Base-by-base conservation (phyloP, 192 early-diverging fungal genomes). In the Gonapodya prolifera region DNA sequence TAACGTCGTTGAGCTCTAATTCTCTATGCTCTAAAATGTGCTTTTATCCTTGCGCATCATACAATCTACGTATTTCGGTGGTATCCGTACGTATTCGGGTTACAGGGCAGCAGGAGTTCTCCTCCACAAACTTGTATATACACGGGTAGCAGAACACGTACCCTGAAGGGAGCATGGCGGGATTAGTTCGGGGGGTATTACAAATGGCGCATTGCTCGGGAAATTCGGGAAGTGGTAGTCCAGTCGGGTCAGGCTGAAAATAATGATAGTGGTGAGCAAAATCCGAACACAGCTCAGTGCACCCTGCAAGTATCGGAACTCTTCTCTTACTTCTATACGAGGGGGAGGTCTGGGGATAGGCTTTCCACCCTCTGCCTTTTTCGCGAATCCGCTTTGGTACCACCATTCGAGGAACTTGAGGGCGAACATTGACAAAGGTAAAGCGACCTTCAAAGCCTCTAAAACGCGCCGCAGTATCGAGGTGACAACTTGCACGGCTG, bases 361-460 rank as follows among this genome's bases (percentile, higher is more conserved):
- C 78, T 77, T 78, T 33, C 80, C 82, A 8, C 80, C 83, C 1
- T 79, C 78, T 1, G 83, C 82, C 1, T 87, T 83, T 2, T 88
- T 86, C 80, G 91, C 87, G 75, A 92, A 94, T 77, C 94, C 94
- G 16, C 91, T 92, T 33, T 90, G 86, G 81, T 95, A 94, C 95
- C 95, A 98, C 96, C 96, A 98, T 83, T 97, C 96, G 76, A 96
- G 80, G 80, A 98, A 98, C 76, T 92, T 92, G 84, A 92, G 96
- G 81, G 94, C 92, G 84, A 98, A 96, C 28, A 98, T 93, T 0
- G 92, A 91, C 86, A 95, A 88, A 30, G 95, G 96, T 75, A 98
- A 82, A 18, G 92, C 77, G 0, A 90, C 88, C 77, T 92, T 91
- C 35, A 95, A 86, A 78, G 92, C 84, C 33, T 94, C 90, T 29